phyloP scores from a whole-genome alignment of 257 asterid species.

The Linderniella brevidens region DNA sequence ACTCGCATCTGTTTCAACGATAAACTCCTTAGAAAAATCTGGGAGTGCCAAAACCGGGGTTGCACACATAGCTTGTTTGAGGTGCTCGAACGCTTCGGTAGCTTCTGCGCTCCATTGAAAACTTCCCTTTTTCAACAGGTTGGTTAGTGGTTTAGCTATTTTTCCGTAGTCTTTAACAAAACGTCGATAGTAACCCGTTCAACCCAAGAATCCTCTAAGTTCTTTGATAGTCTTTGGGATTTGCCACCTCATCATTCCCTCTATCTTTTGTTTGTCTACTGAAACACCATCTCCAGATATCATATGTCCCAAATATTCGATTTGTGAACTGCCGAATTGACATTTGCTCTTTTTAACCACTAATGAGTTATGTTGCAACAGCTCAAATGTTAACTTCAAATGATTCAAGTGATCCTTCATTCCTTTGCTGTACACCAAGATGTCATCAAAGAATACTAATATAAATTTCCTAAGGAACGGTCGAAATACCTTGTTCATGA shows the following conservation, averaged over 20 bases:
- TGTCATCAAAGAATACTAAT: no score
- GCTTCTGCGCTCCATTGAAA: neutral
- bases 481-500: neutral
- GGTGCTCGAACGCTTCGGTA: neutral
- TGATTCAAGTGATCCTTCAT: neutral
- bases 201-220: neutral
- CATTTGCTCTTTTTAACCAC: neutral
- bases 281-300: neutral
- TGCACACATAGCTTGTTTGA: no score
- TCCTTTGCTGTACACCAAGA: no score
- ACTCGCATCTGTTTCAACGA: neutral
- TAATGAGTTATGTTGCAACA: neutral
- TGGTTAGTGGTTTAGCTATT: neutral
- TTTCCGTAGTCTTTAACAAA: neutral
- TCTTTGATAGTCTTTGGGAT: no score
- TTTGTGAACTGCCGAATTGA: neutral
- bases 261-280: neutral
- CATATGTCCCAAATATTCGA: neutral
- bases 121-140: neutral
- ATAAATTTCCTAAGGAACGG: no score
- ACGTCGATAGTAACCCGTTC: neutral
- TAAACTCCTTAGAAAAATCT: neutral
- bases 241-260: neutral
- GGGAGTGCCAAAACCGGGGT: neutral
- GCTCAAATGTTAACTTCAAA: neutral